Conservation (phyloP, 2,329 filamentous ascomycete genomes). For the Ophiostoma novo-ulmi region DNA sequence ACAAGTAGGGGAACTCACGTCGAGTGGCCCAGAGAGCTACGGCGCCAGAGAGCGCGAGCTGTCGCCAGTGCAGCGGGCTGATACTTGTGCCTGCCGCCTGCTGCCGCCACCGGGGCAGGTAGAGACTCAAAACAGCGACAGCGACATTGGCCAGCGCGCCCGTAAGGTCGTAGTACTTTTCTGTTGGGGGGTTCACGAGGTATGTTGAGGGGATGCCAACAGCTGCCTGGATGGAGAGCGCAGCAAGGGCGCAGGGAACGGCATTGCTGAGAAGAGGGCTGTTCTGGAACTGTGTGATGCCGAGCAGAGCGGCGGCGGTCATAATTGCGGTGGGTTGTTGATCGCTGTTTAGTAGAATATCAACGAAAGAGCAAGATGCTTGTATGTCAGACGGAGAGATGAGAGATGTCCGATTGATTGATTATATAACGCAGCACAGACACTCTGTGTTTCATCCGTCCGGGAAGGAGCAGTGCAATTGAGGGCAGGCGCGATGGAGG, state of each 20-base stretch:
- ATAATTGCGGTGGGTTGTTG: background rate
- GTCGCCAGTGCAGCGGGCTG: slow-evolving; percentile 52
- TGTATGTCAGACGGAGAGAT: background rate
- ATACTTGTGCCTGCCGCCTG: slow-evolving; percentile 31
- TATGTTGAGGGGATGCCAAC: slow-evolving; percentile 53
- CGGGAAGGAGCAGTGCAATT: background rate
- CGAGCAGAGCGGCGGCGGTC: slow-evolving; percentile 44
- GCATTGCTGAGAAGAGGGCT: slow-evolving; percentile 58
- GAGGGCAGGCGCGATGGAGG: background rate
- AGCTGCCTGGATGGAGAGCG: slow-evolving; percentile 58
- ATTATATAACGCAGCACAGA: background rate
- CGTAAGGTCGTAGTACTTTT: slow-evolving; percentile 64
- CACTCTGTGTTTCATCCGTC: background rate
- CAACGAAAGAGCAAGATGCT: too few species aligned
- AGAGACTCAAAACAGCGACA: slow-evolving; percentile 57
- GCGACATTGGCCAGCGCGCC: slow-evolving; percentile 62
- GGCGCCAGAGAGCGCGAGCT: slow-evolving; percentile 39
- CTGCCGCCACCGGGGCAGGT: slow-evolving; percentile 55
- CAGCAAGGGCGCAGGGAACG: slow-evolving; percentile 56
- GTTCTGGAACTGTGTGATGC: slow-evolving; percentile 53
- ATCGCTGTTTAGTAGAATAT: background rate
- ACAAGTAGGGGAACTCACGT: slow-evolving; percentile 38
- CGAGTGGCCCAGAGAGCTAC: slow-evolving; percentile 55
- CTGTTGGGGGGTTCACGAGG: slow-evolving; percentile 50
- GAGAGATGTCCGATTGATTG: background rate